Base-by-base conservation (phyloP, 441 rosid species). In the Biscutella laevigata region DNA sequence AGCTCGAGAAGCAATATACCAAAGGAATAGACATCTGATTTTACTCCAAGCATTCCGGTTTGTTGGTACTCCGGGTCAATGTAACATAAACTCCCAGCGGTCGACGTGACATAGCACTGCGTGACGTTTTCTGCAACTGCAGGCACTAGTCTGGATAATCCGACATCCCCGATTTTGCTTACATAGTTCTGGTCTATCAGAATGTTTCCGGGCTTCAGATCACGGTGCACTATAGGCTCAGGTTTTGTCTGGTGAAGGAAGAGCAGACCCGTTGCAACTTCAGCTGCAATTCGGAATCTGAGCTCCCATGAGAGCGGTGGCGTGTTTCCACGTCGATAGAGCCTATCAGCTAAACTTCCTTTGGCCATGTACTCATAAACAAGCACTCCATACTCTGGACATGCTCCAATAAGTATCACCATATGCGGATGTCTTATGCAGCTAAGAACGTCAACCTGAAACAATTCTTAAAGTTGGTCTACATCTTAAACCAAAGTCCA, bases 31-130 rank as follows among this genome's bases (percentile, higher is more conserved):
- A 83, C 74, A 42, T 83, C 91, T 1, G 91, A 83, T 69, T 83
- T 80, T 32, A 80, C 84, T n/a, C 87, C 83, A 8, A 83, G 78
- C 80, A 73, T 76, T 43, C 91, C 91, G 0, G 91, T 80, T 64
- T 78, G 84, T 50, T 80, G 91, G 59, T 83, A 83, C 64, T 83
- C 91, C 0, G 91, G 91, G 45, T 83, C 91, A 1, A 83, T 80
- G 37, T 83, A 83, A 68, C 79, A 78, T 60, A 83, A 73, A 2
- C 83, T 83, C 30, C 91, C 91, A 0, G 87, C 87, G 2, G 84
- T 46, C 10, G 87, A 71, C 2, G 83, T 71, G 55, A 78, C 44
- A 16, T 53, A 69, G 49, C 38, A 76, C 29, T 78, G 84, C 2
- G 91, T 76, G 27, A 64, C 74, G 48, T 60, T 76, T 54, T 80